Evolutionary conservation across 768 basidiomycete species (phyloP).

Genomic region (Suillus bovinus): DNA sequence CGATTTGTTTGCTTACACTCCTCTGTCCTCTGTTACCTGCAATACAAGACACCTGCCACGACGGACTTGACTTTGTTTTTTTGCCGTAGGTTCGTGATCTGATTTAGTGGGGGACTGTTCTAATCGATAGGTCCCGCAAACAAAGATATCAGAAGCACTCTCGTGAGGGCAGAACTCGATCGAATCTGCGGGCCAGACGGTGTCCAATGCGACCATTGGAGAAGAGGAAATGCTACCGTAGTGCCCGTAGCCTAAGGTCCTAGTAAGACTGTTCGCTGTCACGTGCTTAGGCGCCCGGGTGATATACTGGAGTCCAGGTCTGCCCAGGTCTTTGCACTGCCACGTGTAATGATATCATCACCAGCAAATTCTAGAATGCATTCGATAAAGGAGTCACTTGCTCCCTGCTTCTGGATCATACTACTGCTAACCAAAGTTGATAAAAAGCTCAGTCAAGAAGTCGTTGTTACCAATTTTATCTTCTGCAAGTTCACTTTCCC

Average conservation of each 20-base stretch:
- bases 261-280: no score
- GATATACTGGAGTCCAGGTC: no score
- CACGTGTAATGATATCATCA: conserved; percentile 1
- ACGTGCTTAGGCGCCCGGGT: no score
- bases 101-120: conserved; percentile 37
- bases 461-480: not conserved
- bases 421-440: not conserved
- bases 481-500: not conserved
- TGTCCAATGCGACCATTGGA: conserved; percentile 45
- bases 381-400: conserved; percentile 3
- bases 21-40: conserved; percentile 37
- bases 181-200: conserved; percentile 83
- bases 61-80: conserved; percentile 39
- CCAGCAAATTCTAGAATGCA: conserved; percentile 4
- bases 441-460: not conserved
- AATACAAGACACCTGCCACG: conserved; percentile 78
- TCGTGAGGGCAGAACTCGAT: conserved; percentile 87
- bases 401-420: not conserved
- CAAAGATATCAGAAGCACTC: conserved; percentile 60
- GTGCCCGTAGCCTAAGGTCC: no score
- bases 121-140: conserved; percentile 92
- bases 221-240: conserved; percentile 13
- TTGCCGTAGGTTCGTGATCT: conserved; percentile 3
- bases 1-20: conserved; percentile 35
- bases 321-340: no score